phyloP scores from a whole-genome alignment of 306 rosid genomes.

The Medicago ruthenica region DNA sequence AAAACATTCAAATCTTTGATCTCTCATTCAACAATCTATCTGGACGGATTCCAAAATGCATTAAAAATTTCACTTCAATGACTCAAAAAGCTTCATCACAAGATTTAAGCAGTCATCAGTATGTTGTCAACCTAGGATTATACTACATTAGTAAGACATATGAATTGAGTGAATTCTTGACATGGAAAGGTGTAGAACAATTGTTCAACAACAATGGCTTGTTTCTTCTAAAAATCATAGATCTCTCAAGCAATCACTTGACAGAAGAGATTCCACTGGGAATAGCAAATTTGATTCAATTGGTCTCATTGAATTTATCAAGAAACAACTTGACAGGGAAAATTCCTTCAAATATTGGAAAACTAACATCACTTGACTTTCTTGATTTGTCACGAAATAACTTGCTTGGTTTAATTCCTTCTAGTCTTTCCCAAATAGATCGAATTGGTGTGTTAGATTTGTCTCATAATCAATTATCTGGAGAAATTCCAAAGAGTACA shows the following conservation, averaged over 20 bases:
- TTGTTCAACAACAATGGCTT: not conserved
- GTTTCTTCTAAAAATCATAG: not conserved
- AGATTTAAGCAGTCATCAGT: no score
- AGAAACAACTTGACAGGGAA: not conserved
- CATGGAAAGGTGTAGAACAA: constrained; percentile 43
- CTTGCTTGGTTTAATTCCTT: not conserved
- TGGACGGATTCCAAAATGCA: no score
- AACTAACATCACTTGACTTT: not conserved
- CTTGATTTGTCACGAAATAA: not conserved
- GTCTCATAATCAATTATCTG: not conserved
- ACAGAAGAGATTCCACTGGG: not conserved
- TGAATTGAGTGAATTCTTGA: no score
- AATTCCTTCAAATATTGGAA: not conserved
- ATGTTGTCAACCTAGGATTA: no score
- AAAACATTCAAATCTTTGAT: no score
- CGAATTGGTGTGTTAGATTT: not conserved
- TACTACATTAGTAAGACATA: no score
- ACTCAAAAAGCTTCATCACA: no score
- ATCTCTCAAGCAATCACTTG: not conserved
- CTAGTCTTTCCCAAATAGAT: not conserved
- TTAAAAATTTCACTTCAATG: no score
- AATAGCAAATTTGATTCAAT: not conserved
- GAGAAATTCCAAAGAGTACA: not conserved
- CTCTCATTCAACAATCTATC: no score
- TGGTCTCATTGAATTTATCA: not conserved